Evolutionary conservation across 2,329 filamentous ascomycete species (phyloP).

Genomic region (Xylariaceae sp.): DNA sequence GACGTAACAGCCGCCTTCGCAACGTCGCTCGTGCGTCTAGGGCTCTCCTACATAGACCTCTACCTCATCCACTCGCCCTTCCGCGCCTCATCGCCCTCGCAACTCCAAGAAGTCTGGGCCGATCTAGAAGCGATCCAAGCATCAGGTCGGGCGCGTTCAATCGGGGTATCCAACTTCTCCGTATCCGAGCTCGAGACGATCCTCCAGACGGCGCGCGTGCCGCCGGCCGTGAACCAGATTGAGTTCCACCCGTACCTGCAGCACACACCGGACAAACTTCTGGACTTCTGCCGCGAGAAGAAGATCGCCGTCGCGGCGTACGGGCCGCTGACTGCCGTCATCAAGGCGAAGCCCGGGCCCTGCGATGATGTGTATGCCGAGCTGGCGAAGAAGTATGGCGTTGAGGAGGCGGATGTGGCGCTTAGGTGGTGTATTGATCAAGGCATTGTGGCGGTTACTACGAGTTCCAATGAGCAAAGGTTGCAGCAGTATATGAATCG

Average conservation of each 20-base stretch:
- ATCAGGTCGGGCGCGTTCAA: constrained; percentile 69
- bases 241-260: constrained; percentile 81
- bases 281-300: constrained; percentile 64
- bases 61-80: constrained; percentile 70
- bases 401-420: constrained; percentile 61
- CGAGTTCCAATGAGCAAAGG: constrained; percentile 63
- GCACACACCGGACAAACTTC: constrained; percentile 58
- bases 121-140: constrained; percentile 70
- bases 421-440: constrained; percentile 68
- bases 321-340: constrained; percentile 56
- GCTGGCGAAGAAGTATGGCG: constrained; percentile 64
- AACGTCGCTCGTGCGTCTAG: constrained; percentile 68
- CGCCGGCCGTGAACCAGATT: constrained; percentile 79
- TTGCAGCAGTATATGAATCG: constrained; percentile 62
- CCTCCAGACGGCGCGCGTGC: constrained; percentile 64
- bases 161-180: constrained; percentile 80
- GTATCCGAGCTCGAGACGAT: constrained; percentile 61
- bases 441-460: constrained; percentile 65
- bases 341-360: constrained; percentile 57
- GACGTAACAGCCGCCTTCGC: constrained; percentile 59
- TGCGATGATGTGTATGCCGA: constrained; percentile 57
- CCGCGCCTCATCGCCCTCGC: constrained; percentile 54
- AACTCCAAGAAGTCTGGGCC: constrained; percentile 66
- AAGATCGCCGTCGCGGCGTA: constrained; percentile 64
- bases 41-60: constrained; percentile 74